Percentiles rank a stretch among this genome's conserved stretches.
phyloP scores from a whole-genome alignment of 75 land plant species.

The Sequoiadendron giganteum region DNA sequence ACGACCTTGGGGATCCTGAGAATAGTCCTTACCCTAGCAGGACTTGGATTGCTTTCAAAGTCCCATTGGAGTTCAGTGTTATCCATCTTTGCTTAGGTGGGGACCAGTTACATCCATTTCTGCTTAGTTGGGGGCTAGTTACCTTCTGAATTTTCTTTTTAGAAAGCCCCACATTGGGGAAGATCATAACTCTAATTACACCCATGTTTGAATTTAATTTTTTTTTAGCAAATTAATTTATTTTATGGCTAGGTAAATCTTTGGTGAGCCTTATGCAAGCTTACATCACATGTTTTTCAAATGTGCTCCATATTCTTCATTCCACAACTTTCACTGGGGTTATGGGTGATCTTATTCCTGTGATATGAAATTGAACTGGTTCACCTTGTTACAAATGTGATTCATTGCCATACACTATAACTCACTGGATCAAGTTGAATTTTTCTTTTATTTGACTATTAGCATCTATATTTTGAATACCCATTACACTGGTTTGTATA shows the following conservation, averaged over 20 bases:
- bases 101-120: neutral
- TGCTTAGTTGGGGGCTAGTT: neutral
- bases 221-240: too few relatives aligned
- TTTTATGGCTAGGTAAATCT: too few relatives aligned
- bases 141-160: neutral
- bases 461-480: neutral
- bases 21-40: too few relatives aligned
- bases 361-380: neutral
- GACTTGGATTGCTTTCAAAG: neutral
- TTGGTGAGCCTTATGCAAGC: too few relatives aligned
- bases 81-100: neutral
- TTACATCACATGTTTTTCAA: too few relatives aligned
- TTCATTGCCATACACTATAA: neutral
- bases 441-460: neutral
- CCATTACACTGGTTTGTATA: neutral
- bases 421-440: neutral
- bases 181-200: neutral
- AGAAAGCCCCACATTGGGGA: neutral
- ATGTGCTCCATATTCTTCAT: too few relatives aligned
- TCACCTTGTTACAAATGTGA: neutral
- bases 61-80: neutral
- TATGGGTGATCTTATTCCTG: neutral
- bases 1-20: neutral
- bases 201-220: neutral
- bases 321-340: neutral